These are phyloP conservation scores for Vitellaria paradoxa DNA, from an alignment of 179 eudicot species.

Conservation along the genomic window DNA sequence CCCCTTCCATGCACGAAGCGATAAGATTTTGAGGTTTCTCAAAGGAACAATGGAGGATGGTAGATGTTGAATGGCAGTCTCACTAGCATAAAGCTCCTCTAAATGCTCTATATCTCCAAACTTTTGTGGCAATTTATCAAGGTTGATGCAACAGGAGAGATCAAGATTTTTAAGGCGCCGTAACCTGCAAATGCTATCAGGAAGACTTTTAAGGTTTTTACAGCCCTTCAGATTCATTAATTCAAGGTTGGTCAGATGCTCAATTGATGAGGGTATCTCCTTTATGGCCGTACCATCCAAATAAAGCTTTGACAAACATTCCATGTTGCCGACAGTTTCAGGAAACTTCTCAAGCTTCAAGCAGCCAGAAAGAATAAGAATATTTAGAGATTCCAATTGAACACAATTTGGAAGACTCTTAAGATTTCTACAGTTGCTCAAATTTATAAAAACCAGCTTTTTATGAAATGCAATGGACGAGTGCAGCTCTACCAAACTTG, in stretches of 20 bases:
- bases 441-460: not conserved
- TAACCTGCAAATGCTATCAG: not conserved
- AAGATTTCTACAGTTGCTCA: not conserved
- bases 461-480: not conserved
- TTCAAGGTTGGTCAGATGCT: not conserved
- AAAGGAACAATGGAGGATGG: not conserved
- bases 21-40: no score
- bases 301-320: not conserved
- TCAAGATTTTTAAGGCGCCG: not conserved
- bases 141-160: not conserved
- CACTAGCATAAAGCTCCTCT: not conserved
- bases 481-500: not conserved
- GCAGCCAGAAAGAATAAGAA: slow-evolving; percentile 1
- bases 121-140: not conserved
- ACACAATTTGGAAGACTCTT: slow-evolving; percentile 3
- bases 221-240: not conserved
- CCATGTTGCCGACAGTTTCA: not conserved
- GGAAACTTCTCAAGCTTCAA: slow-evolving; percentile 2
- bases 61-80: not conserved
- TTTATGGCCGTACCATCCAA: not conserved
- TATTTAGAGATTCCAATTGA: not conserved
- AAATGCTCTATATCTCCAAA: not conserved
- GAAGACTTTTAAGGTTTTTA: not conserved
- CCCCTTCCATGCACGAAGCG: not conserved
- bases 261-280: not conserved